These are phyloP conservation scores for Potentilla sterilis DNA, from an alignment of 306 rosid species.

Conservation along the genomic window DNA sequence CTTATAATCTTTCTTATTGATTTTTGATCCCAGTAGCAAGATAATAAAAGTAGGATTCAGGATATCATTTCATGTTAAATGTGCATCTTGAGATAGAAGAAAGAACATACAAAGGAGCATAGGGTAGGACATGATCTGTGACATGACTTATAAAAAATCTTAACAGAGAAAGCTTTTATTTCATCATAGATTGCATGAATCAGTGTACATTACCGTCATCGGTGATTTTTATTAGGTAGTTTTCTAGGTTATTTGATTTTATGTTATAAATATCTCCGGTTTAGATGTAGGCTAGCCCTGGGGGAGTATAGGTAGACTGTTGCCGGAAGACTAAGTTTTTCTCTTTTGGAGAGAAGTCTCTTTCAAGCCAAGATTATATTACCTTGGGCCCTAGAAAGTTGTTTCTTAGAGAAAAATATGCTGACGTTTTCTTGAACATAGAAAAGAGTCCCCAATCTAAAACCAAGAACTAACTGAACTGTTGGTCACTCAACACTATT, in stretches of 20 bases:
- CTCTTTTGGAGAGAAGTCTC: neutral
- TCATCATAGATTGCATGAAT: neutral
- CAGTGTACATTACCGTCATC: neutral
- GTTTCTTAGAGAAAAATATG: neutral
- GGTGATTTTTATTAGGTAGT: neutral
- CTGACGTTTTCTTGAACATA: neutral
- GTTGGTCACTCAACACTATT: neutral
- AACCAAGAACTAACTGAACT: neutral
- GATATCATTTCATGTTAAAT: neutral
- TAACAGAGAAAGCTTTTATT: neutral
- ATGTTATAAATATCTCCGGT: neutral
- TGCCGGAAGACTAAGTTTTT: too few species aligned
- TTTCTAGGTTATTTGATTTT: neutral
- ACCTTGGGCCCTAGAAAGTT: neutral
- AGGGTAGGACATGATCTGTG: slow-evolving; percentile 6
- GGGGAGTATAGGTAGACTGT: neutral
- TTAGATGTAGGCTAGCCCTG: neutral
- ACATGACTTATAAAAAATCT: neutral
- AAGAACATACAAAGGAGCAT: neutral
- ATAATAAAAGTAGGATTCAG: neutral
- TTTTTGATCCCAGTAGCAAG: neutral
- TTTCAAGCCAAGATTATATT: neutral
- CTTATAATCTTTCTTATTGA: neutral
- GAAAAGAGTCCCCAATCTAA: neutral
- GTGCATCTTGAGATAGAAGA: neutral